phyloP scores from a whole-genome alignment of 2,329 filamentous ascomycete species.

The Sphaceloma murrayae region DNA sequence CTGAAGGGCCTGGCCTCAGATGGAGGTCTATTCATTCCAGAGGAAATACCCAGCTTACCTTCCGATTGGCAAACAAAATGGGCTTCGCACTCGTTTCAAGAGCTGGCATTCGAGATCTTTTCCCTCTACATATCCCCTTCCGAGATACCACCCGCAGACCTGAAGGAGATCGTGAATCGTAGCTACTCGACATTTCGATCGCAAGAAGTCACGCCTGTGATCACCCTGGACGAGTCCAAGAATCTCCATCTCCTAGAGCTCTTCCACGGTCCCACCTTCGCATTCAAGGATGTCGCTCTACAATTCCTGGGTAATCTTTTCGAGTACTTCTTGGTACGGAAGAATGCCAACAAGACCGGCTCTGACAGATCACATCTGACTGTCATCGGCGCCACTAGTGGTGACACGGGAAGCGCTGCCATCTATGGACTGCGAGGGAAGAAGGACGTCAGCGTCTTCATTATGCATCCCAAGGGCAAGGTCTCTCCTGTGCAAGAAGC shows the following conservation, averaged over 20 bases:
- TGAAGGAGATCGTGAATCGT: constrained; percentile 71
- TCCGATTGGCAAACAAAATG: constrained; percentile 58
- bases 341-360: constrained; percentile 60
- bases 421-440: constrained; percentile 93
- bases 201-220: constrained; percentile 66
- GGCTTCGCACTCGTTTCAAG: constrained; percentile 68
- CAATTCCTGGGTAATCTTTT: constrained; percentile 96
- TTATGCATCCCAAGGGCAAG: constrained; percentile 83
- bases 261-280: constrained; percentile 91
- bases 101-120: constrained; percentile 76
- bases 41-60: constrained; percentile 61
- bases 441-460: constrained; percentile 94
- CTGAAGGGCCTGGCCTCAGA: constrained; percentile 80
- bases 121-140: constrained; percentile 74
- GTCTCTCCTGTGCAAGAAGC: constrained; percentile 88
- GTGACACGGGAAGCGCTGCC: constrained; percentile 85
- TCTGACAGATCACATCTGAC: constrained; percentile 68
- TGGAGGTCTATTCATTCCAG: constrained; percentile 81
- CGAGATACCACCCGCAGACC: constrained; percentile 71
- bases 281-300: constrained; percentile 90
- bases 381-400: constrained; percentile 77
- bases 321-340: constrained; percentile 71
- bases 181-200: constrained; percentile 86
- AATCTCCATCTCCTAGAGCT: constrained; percentile 83
- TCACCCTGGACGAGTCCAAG: constrained; percentile 59